A percentile compares a stretch with the other conserved stretches of the same genome.
Conservation (phyloP, 441 rosid species). For the Croton setiger region DNA sequence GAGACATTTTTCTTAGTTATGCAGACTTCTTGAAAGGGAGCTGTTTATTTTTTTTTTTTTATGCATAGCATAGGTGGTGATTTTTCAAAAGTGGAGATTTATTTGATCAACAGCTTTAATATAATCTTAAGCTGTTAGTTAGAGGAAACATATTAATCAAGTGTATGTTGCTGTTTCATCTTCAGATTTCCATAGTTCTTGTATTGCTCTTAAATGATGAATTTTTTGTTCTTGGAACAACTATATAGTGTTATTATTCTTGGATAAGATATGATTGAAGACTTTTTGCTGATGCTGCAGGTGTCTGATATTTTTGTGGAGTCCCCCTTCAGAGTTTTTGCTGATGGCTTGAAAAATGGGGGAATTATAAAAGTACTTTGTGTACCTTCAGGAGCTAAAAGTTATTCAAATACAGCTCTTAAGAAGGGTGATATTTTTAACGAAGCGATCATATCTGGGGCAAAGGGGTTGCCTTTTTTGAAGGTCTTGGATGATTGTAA, state of each 20-base stretch:
- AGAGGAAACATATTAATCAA: background rate
- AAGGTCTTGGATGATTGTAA: conserved; percentile 87
- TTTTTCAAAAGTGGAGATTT: background rate
- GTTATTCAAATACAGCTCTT: conserved; percentile 77
- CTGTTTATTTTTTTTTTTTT: background rate
- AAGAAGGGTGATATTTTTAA: conserved; percentile 83
- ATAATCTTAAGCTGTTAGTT: background rate
- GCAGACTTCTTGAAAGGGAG: too few relatives aligned
- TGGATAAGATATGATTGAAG: background rate
- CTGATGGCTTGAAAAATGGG: conserved; percentile 63
- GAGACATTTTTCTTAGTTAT: too few relatives aligned
- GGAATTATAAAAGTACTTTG: conserved; percentile 72
- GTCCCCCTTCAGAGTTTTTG: conserved; percentile 72
- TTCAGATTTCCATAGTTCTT: background rate
- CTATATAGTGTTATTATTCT: too few relatives aligned
- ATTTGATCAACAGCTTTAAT: background rate
- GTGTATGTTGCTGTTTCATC: background rate
- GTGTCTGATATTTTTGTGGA: conserved; percentile 67
- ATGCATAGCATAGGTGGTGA: background rate
- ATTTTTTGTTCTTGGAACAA: background rate
- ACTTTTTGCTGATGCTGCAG: conserved; percentile 40
- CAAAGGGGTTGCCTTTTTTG: conserved; percentile 89
- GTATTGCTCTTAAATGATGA: background rate
- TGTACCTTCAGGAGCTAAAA: conserved; percentile 76
- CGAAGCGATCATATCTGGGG: conserved; percentile 88